A percentile compares a stretch with the other conserved stretches of the same genome.
These are phyloP conservation scores for Sesbania bispinosa DNA, from an alignment of 306 rosid genomes.

Conservation along the genomic window DNA sequence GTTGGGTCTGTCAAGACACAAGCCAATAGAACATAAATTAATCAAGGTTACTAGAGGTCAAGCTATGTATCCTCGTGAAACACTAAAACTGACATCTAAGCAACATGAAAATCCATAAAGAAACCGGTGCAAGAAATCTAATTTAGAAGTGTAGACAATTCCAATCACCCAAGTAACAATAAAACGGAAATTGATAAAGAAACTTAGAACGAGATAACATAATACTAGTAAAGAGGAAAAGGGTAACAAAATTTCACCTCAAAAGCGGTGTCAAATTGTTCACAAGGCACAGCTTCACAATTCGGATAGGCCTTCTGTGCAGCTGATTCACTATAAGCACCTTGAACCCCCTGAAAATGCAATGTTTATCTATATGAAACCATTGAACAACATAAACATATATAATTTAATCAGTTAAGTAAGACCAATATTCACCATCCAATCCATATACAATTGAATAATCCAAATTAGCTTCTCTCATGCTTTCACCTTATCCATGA, in stretches of 20 bases:
- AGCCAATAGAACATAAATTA: background rate
- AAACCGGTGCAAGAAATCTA: background rate
- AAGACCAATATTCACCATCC: background rate
- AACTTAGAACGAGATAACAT: background rate
- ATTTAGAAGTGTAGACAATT: background rate
- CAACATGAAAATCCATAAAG: background rate
- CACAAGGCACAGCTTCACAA: slow-evolving; percentile 96
- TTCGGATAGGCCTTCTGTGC: slow-evolving; percentile 91
- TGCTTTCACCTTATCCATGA: background rate
- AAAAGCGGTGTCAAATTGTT: slow-evolving; percentile 87
- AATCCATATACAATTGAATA: background rate
- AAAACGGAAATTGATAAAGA: background rate
- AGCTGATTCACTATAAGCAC: slow-evolving; percentile 92
- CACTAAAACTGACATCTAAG: slow-evolving; percentile 7
- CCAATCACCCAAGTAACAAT: background rate
- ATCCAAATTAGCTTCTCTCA: background rate
- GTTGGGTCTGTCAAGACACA: background rate
- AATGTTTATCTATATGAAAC: slow-evolving; percentile 11
- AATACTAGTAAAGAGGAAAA: background rate
- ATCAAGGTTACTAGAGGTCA: background rate
- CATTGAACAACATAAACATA: background rate
- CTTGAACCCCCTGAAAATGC: slow-evolving; percentile 71
- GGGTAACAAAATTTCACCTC: slow-evolving; percentile 42
- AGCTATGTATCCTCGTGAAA: background rate
- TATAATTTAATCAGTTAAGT: no score